Evolutionary conservation across 1,139 yeast species (phyloP), one percentile per base, ranked within the genome.

Genomic region (Blastobotrys ciferrii): DNA sequence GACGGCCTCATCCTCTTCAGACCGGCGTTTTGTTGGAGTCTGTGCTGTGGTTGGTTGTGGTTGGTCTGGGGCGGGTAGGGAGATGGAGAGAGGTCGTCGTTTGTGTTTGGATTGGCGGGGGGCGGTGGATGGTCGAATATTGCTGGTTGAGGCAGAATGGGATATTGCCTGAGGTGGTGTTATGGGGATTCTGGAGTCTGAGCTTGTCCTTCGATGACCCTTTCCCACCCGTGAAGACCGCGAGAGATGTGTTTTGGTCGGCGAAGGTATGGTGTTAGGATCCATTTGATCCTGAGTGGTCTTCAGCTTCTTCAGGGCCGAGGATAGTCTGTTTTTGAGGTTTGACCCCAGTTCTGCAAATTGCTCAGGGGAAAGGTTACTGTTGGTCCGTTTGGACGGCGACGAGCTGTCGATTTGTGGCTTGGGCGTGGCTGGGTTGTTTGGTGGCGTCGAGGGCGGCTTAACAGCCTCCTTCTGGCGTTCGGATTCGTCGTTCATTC

Each of bases 221-320:
- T 36, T 36, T 5, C 40, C 28, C 4, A 36, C 28, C 17, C 40
- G 11, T 7, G 40, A 36, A 4, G 40, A 36, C 2, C 18, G 19
- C 25, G 19, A 36, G 13, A 36, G 28, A 13, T 37, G 37, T 31
- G 23, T 19, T 17, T 30, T 18, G 33, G 35, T n/a, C 36, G 36
- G 33, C 20, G 40, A 36, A 3, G 40, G 40, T 9, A 23, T 19
- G 7, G 47, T 39, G 44, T 61, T 65, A n/a, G 60, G 37, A 23
- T 63, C 62, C 15, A 54, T 61, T 13, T 63, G 51, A 1, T 61
- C 52, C 32, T 54, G 60, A 20, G 49, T 52, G 11, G 64, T 53
- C 50, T 74, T 76, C 40, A 73, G 64, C 58, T 75, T 75, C 31
- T 74, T 66, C 56, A 72, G 64, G 5, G 80, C 80, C 59, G 71